Conservation (phyloP, 495 filamentous ascomycete species). For the Tuber magnatum region DNA sequence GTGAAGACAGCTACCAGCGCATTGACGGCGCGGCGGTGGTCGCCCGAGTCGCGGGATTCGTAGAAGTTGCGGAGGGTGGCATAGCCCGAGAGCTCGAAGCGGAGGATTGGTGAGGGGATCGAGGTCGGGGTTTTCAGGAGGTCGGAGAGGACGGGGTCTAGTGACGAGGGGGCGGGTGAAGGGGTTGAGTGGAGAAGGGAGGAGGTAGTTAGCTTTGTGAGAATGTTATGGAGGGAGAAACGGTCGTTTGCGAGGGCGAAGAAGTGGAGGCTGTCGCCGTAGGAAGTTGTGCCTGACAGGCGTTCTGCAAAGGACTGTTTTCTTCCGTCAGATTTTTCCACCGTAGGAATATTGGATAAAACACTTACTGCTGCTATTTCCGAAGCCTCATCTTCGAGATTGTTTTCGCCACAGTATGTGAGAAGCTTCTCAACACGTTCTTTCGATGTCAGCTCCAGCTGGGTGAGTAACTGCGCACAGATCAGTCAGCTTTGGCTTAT, state of each 20-base stretch:
- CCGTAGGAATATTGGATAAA: neutral
- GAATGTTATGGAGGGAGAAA: conserved; percentile 23
- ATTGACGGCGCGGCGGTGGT: conserved; percentile 11
- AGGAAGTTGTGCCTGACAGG: conserved; percentile 29
- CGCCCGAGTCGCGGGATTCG: conserved; percentile 21
- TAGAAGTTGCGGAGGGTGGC: conserved; percentile 36
- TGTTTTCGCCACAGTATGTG: conserved; percentile 31
- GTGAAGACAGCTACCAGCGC: conserved; percentile 33
- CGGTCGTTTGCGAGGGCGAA: conserved; percentile 35
- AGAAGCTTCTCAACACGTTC: conserved; percentile 36
- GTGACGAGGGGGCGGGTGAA: conserved; percentile 15
- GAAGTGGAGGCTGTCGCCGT: conserved; percentile 37
- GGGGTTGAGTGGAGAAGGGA: conserved; percentile 33
- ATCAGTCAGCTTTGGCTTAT: conserved; percentile 4
- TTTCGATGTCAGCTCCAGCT: conserved; percentile 36
- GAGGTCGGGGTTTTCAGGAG: conserved; percentile 34
- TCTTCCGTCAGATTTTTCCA: neutral
- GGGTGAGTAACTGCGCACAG: conserved; percentile 25
- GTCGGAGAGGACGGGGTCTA: conserved; percentile 24
- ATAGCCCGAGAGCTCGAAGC: conserved; percentile 39
- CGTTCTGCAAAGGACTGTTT: conserved; percentile 33
- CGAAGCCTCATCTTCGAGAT: conserved; percentile 25
- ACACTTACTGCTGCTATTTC: conserved; percentile 30
- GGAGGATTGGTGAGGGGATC: conserved; percentile 29
- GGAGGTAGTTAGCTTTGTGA: conserved; percentile 26